Evolutionary conservation across 495 filamentous ascomycete species (phyloP).

Genomic region (Apiosordaria backusii): DNA sequence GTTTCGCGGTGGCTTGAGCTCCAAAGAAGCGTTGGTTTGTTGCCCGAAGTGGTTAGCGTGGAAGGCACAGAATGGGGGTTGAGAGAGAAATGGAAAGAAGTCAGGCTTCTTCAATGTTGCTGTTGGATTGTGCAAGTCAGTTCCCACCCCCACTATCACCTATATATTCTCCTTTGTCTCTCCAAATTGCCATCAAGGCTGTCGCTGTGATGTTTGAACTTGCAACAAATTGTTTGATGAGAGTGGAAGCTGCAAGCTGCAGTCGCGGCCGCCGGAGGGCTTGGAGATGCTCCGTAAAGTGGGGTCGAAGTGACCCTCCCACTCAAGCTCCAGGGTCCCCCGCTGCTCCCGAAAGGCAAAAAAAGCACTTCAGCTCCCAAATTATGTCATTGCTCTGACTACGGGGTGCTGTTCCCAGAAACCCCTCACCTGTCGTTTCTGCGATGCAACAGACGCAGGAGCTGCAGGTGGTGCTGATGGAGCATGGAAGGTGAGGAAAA

Average conservation of each 20-base stretch:
- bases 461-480: not conserved
- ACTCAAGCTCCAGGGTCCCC: not conserved
- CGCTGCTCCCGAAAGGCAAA: not conserved
- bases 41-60: not conserved
- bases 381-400: slow-evolving; percentile 10
- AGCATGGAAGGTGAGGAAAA: not conserved
- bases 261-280: too few relatives aligned
- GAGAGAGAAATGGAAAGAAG: not conserved
- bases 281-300: not conserved
- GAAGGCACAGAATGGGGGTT: not conserved
- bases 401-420: not conserved
- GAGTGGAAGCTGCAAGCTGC: not conserved
- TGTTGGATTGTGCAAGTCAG: too few relatives aligned
- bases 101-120: too few relatives aligned
- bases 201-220: not conserved
- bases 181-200: not conserved
- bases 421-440: not conserved
- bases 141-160: not conserved
- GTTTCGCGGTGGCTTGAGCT: not conserved
- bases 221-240: not conserved
- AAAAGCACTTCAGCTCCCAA: not conserved
- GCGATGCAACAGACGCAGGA: not conserved
- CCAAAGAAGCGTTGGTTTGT: not conserved
- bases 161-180: not conserved
- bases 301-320: not conserved